Base-by-base conservation (phyloP, 2,329 filamentous ascomycete species). In the Cercospora janseana region DNA sequence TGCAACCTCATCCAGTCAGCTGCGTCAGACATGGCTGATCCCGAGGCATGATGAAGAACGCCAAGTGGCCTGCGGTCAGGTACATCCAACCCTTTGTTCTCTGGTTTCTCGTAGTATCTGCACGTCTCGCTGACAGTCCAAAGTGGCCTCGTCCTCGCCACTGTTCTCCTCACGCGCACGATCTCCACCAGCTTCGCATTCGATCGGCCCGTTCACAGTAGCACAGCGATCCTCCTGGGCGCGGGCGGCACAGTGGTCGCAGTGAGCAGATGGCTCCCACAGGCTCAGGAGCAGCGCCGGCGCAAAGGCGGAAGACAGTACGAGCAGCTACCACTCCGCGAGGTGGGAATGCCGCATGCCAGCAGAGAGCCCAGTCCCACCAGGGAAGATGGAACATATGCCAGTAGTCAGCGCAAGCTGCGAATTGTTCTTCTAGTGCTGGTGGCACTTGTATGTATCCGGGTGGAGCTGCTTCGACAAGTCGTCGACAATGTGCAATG, bases 151-250 rank as follows among this genome's bases (percentile, higher is more conserved):
- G 54, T 65, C 51, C 13, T 63, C 9, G 60, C 62, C 35, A 65
- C 62, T 2, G 38, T 57, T 13, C 41, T 61, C 21, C 44, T 67
- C 31, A 58, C 62, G 12, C 47, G 55, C 15, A 54, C 51, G 16
- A 38, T 58, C 8, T 57, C 59, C 2, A 59, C 59, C 28, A 63
- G 61, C 35, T 64, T 68, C 55, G 64, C 64, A 23, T 61, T 66
- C 56, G 76, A 77, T 56, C 72, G 71, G 41, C 75, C 76, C 3
- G 56, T 75, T 10, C 73, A 73, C 56, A 69, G 73, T 5, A 61
- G 67, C 13, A 64, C 73, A 28, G 56, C 74, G 4, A 60, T 69
- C 16, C 72, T 76, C 29, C 66, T 70, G 31, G 61, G 71, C 18
- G 63, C 70, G 7, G 73, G 72, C 6, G 55, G 64, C 16, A 65